Base-by-base conservation (phyloP, 495 filamentous ascomycete species). In the Penicillium manginii region DNA sequence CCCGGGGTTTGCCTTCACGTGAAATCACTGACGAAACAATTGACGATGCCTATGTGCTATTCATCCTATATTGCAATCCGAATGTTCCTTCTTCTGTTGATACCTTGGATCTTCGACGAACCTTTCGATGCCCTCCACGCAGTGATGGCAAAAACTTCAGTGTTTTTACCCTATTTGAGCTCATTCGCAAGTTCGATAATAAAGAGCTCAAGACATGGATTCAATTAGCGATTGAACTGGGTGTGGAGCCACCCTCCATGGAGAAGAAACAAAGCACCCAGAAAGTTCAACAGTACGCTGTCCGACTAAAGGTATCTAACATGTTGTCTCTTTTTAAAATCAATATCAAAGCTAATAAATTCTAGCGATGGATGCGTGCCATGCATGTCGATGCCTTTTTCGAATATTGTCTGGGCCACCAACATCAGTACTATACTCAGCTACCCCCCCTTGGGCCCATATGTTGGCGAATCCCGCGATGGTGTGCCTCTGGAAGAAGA, bases 301-400 rank as follows among this genome's bases (percentile, higher is more conserved):
- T 97, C 33, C 81, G 94, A 50, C 77, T 98, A 43, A 98, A 97
- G 85, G 91, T 93, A 77, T 26, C 26, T 43, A 19, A 0, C 35
- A 37, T 37, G 9, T 12, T 58, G 78, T 68, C 9, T 52, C 37
- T 33, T 21, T 17, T 43, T 50, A 35, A 15, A 4, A 10, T 40
- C 37, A 35, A 12, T 18, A 8, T 6, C 1, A 23, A 49, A 11
- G 39, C 63, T 68, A 45, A 69, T 45, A 32, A 54, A 23, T 14
- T 55, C 59, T 58, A 97, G 90, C 85, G 94, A 57, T 98, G 94
- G 94, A 94, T 98, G 91, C 91, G 91, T 66, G 93, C 94, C 1
- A 96, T 96, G 91, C 94, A 97, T 68, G 84, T 98, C 19, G 92
- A 97, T 80, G 90, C 93, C 17, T 98, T 97, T 69, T 97, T 97